Evolutionary conservation across 768 basidiomycete species (phyloP).

Genomic region (Amanita subjunquillea): DNA sequence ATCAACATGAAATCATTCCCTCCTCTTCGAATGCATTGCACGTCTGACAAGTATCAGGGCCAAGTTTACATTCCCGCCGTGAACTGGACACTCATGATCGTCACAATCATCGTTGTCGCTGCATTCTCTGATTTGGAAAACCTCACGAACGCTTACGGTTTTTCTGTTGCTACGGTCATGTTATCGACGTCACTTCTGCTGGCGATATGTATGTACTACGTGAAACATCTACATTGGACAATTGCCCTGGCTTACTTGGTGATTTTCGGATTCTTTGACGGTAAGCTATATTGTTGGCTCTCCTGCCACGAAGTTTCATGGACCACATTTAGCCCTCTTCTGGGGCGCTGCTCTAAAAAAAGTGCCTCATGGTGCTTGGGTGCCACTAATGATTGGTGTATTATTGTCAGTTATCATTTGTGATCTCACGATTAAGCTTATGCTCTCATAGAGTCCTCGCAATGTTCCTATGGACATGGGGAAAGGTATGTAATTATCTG

Average conservation of each 20-base stretch:
- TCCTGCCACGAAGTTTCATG: no score
- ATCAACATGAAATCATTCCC: conserved; percentile 52
- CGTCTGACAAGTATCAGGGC: conserved; percentile 49
- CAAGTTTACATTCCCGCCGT: conserved; percentile 58
- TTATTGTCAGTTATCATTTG: conserved; percentile 26
- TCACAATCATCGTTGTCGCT: conserved; percentile 41
- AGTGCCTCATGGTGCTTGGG: conserved; percentile 58
- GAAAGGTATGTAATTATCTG: conserved; percentile 24
- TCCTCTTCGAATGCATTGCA: conserved; percentile 47
- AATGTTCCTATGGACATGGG: conserved; percentile 64
- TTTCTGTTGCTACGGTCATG: conserved; percentile 60
- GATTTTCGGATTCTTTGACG: conserved; percentile 56
- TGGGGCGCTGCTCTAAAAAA: conserved; percentile 57
- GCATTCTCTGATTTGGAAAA: conserved; percentile 43
- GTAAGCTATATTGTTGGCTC: conserved; percentile 14
- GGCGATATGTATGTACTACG: conserved; percentile 43
- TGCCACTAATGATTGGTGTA: conserved; percentile 47
- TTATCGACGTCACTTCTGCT: conserved; percentile 49
- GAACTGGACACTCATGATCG: conserved; percentile 50
- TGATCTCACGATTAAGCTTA: not conserved
- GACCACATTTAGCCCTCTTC: conserved; percentile 30
- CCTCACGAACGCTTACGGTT: conserved; percentile 54
- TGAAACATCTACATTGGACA: conserved; percentile 37
- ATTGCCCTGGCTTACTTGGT: conserved; percentile 37
- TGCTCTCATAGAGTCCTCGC: conserved; percentile 21